Conservation (phyloP, 2,329 filamentous ascomycete genomes). For the Penicillium rolfsii region DNA sequence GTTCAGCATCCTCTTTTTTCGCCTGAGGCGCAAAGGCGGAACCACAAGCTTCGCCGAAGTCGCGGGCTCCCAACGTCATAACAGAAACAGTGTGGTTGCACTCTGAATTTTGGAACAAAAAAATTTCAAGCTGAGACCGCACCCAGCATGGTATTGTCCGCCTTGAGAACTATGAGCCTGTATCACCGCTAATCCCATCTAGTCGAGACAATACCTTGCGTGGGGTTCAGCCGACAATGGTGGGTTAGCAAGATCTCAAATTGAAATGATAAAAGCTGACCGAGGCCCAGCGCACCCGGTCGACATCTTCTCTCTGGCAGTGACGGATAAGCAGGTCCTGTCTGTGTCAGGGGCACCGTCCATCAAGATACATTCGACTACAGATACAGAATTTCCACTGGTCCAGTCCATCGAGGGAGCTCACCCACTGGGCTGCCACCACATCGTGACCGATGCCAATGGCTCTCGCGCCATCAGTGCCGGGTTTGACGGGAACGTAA, state of each 20-base stretch:
- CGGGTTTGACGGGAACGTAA: slow-evolving; percentile 87
- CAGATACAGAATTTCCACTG: slow-evolving; percentile 71
- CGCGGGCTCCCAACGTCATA: slow-evolving; percentile 12
- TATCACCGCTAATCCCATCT: slow-evolving; percentile 16
- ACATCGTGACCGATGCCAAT: slow-evolving; percentile 71
- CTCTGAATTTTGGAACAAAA: neutral
- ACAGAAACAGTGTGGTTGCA: slow-evolving; percentile 1
- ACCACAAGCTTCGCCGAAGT: slow-evolving; percentile 10
- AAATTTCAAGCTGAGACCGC: neutral
- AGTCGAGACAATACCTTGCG: slow-evolving; percentile 99
- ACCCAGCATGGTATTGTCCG: slow-evolving; percentile 29
- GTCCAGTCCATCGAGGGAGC: slow-evolving; percentile 77
- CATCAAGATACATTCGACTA: slow-evolving; percentile 78
- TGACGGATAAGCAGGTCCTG: slow-evolving; percentile 72
- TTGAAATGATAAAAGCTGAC: slow-evolving; percentile 32
- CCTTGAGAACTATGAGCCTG: neutral
- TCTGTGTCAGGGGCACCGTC: slow-evolving; percentile 84
- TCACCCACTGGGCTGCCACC: slow-evolving; percentile 89
- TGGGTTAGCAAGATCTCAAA: slow-evolving; percentile 48
- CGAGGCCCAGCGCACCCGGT: slow-evolving; percentile 69
- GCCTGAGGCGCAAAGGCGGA: slow-evolving; percentile 16
- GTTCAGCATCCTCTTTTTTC: neutral
- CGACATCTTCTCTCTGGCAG: slow-evolving; percentile 81
- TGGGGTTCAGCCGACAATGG: slow-evolving; percentile 88
- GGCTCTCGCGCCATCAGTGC: slow-evolving; percentile 77